Evolutionary conservation across 2,329 filamentous ascomycete genomes (phyloP), one percentile per base, ranked within the genome.

Genomic region (Trichophyton benhamiae): DNA sequence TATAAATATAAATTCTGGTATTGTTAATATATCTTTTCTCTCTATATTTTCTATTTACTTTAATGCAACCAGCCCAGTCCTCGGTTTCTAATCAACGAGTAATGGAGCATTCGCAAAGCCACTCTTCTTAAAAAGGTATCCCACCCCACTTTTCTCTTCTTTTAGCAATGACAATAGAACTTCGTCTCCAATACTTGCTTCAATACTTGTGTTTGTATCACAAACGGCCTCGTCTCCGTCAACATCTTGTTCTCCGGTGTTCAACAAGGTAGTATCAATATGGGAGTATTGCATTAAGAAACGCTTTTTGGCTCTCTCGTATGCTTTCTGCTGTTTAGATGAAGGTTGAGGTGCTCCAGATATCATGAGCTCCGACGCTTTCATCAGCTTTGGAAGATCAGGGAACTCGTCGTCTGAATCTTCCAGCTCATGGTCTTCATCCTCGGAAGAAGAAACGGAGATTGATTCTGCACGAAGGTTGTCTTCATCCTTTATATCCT

Each of bases 281-380:
- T 78, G 76, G 11, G 68, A 63, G 64, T 77, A 78, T 27, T 75
- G 72, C 48, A 77, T 72, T 22, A 78, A 69, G 44, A 73, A 77
- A 49, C 74, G 70, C 49, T 75, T 72, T 67, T 78, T 76, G 46
- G 71, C n/a, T 65, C 9, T 60, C 36, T 58, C 60, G n/a, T 58
- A 55, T 25, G 44, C 59, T 25, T n/a, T 13, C 46, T 60, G 48
- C 11, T 55, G 41, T 44, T 52, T 61, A 20, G 62, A 61, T 53
- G 55, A 63, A 57, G 9, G 60, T 55, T 15, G 59, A 9, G 27
- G 42, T 46, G 4, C 74, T 70, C 59, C 15, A 25, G 41, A 27
- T 27, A 46, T 3, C 27, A 74, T 67, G 1, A 77, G 65, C 25
- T 76, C 65, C 1, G 75, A 76, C 4, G 75, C 75, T 67, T 75